These are phyloP conservation scores for Pseudoneurospora amorphoporcata DNA, from an alignment of 495 filamentous ascomycete genomes.

Conservation along the genomic window DNA sequence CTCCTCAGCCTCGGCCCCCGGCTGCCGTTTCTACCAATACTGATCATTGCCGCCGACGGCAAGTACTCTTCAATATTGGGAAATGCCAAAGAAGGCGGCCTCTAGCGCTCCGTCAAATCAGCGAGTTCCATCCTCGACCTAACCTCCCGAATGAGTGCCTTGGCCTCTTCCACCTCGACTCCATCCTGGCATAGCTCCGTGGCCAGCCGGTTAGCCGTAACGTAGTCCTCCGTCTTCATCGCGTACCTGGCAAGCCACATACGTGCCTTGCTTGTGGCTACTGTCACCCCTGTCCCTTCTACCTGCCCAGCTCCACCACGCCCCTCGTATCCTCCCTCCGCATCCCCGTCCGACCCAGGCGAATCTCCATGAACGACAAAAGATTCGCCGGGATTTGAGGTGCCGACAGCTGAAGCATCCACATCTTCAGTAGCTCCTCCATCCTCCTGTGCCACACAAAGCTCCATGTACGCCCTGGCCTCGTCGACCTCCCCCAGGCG, in stretches of 20 bases:
- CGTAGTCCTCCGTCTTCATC: constrained; percentile 61
- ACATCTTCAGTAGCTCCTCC: constrained; percentile 31
- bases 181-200: constrained; percentile 93
- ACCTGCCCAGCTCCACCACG: neutral
- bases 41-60: neutral
- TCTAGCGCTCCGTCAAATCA: constrained; percentile 22
- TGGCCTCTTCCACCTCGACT: constrained; percentile 94
- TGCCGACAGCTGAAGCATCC: constrained; percentile 1
- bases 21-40: neutral
- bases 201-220: constrained; percentile 67
- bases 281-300: constrained; percentile 64
- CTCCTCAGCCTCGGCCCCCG: neutral
- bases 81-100: constrained; percentile 7
- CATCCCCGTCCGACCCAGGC: constrained; percentile 33
- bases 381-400: constrained; percentile 34
- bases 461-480: constrained; percentile 86
- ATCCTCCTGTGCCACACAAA: constrained; percentile 84
- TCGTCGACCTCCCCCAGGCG: constrained; percentile 62
- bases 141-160: constrained; percentile 84
- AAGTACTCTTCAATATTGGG: neutral
- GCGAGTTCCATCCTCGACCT: constrained; percentile 63
- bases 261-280: constrained; percentile 79
- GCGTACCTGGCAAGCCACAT: constrained; percentile 88
- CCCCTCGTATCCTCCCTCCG: constrained; percentile 27
- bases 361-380: constrained; percentile 36